phyloP scores from a whole-genome alignment of 306 rosid genomes.

The Begonia peltatifolia region DNA sequence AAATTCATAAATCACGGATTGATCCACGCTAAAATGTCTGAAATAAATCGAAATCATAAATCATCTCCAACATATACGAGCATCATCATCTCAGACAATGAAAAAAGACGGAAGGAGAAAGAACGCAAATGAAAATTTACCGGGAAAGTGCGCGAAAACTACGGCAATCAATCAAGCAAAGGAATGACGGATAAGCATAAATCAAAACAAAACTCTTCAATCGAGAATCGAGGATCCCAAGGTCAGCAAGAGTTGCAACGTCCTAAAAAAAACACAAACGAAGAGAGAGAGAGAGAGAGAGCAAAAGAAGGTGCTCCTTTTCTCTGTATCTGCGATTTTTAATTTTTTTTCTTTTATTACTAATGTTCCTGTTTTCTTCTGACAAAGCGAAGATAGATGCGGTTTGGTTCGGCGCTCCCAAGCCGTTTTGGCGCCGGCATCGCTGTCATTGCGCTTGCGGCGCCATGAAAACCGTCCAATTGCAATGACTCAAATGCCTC shows the following conservation, averaged over 20 bases:
- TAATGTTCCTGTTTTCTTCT: neutral
- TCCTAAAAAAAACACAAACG: conserved; percentile 1
- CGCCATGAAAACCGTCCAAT: conserved; percentile 33
- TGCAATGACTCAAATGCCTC: conserved; percentile 7
- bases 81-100: conserved; percentile 3
- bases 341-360: neutral
- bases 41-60: conserved; percentile 4
- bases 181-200: conserved; percentile 7
- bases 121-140: conserved; percentile 18
- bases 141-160: conserved; percentile 8
- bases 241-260: conserved; percentile 37
- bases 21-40: conserved; percentile 2
- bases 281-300: conserved; percentile 4
- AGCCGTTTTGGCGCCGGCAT: conserved; percentile 12
- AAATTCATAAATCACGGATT: neutral
- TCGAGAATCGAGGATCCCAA: conserved; percentile 64
- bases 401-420: conserved; percentile 12
- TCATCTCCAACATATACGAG: neutral
- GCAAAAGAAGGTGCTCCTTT: conserved; percentile 8
- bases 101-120: neutral
- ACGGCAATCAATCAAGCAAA: conserved; percentile 21
- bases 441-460: conserved; percentile 17
- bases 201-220: conserved; percentile 15
- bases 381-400: conserved; percentile 5
- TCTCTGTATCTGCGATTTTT: neutral